Evolutionary conservation across 2,329 filamentous ascomycete species (phyloP).

Genomic region (Lomentospora prolificans): DNA sequence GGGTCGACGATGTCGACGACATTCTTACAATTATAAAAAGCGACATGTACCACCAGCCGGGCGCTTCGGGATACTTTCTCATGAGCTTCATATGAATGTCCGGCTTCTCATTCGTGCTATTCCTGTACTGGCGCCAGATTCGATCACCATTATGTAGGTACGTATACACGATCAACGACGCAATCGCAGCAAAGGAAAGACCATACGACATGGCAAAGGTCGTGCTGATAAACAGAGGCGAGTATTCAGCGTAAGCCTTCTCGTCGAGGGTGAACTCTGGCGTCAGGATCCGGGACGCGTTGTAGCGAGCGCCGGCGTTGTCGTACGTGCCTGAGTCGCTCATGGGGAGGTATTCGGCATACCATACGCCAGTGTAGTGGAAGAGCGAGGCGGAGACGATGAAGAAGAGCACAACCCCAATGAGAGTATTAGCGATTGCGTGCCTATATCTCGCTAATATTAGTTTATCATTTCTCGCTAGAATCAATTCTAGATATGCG

Average conservation of each 20-base stretch:
- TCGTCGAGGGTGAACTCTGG: constrained; percentile 52
- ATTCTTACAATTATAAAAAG: constrained; percentile 48
- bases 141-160: constrained; percentile 56
- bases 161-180: constrained; percentile 59
- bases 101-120: constrained; percentile 48
- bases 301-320: constrained; percentile 55
- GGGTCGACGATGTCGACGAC: too few species aligned
- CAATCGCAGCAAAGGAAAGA: constrained; percentile 61
- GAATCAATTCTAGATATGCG: constrained; percentile 13
- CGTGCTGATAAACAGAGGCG: constrained; percentile 60
- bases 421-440: constrained; percentile 62
- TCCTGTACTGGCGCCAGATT: constrained; percentile 53
- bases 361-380: constrained; percentile 59
- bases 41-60: constrained; percentile 53
- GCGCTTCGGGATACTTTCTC: constrained; percentile 52
- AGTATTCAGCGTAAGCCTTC: constrained; percentile 56
- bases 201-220: constrained; percentile 63
- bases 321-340: constrained; percentile 63
- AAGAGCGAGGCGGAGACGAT: constrained; percentile 48
- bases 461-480: not conserved
- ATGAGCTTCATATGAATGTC: constrained; percentile 58
- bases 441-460: constrained; percentile 31
- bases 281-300: constrained; percentile 54
- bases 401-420: constrained; percentile 57
- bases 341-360: constrained; percentile 55